Evolutionary conservation across 805 yeast genomes (phyloP), one percentile per base, ranked within the genome.

Genomic region (Crinitomyces ghanaensis): DNA sequence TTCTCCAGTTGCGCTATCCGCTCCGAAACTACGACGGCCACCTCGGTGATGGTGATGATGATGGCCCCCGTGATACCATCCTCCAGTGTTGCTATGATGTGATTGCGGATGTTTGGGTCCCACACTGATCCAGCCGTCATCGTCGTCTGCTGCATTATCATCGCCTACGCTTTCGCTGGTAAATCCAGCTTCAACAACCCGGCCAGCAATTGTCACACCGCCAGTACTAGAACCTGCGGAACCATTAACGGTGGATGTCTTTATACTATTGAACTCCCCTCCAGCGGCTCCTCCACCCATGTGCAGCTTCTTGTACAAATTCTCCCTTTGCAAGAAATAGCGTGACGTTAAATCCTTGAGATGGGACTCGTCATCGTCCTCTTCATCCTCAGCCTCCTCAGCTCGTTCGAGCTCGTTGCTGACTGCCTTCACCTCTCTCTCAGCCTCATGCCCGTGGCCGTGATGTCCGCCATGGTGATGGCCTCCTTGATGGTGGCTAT

Each of bases 111-210:
- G 38, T 31, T 45, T 45, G 13, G 49, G 40, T 9, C 44, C 44
- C 14, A 45, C 49, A 20, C 43, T 42, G 35, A 40, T 40, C 49
- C 49, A 45, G 11, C 49, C 48, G 16, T 43, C 48, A 13, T 35
- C 42, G 16, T 36, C 40, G 19, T 38, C 43, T 18, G n/a, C 28
- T n/a, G 28, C 13, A 5, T 26, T 26, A 12, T 26, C 11, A n/a
- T n/a, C n/a, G n/a, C n/a, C n/a, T n/a, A n/a, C 20, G 19, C 20
- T 28, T 6, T 28, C 30, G 19, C 19, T 16, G 5, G 19, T 6
- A 25, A 16, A 8, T 8, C 27, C 27, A 8, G 6, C 15, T 12
- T 25, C 14, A 6, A 7, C 6, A 8, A 13, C 27, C 6, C 15
- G 6, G 6, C 27, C 27, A 16, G 16, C 27, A 26, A 11, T 11